Conservation (phyloP, 495 filamentous ascomycete genomes). For the Aspergillus taichungensis region DNA sequence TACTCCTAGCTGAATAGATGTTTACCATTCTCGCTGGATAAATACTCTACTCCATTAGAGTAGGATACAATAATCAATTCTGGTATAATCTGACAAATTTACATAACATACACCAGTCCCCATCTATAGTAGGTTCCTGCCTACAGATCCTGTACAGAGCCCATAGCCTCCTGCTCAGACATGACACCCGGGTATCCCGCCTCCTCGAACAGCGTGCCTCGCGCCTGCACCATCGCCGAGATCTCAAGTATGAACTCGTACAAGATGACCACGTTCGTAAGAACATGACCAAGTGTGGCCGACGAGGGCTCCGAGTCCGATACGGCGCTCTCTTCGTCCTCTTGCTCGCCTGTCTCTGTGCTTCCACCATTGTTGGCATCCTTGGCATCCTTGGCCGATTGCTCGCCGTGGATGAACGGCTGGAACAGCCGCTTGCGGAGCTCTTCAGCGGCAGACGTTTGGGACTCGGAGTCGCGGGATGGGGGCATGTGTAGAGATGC, state of each 20-base stretch:
- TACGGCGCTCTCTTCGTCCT: slow-evolving; percentile 24
- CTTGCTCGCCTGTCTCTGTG: slow-evolving; percentile 26
- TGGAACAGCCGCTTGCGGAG: slow-evolving; percentile 29
- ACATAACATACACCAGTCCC: too few species aligned
- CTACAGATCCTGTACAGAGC: not conserved
- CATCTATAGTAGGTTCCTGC: not conserved
- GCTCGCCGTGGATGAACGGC: slow-evolving; percentile 21
- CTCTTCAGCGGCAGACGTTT: slow-evolving; percentile 22
- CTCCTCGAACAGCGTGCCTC: slow-evolving; percentile 80
- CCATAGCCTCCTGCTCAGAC: not conserved
- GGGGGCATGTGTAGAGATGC: slow-evolving; percentile 13
- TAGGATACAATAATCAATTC: too few species aligned
- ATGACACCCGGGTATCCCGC: slow-evolving; percentile 44
- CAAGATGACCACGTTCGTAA: slow-evolving; percentile 56
- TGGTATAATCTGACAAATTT: too few species aligned
- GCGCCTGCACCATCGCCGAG: slow-evolving; percentile 74
- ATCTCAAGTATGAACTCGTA: slow-evolving; percentile 85
- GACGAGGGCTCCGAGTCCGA: slow-evolving; percentile 16
- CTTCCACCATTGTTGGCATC: slow-evolving; percentile 20
- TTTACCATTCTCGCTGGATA: too few species aligned
- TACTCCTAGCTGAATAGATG: too few species aligned
- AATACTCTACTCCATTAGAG: too few species aligned
- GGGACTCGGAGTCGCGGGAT: slow-evolving; percentile 23
- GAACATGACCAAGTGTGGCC: slow-evolving; percentile 71
- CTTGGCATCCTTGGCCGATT: not conserved